Conservation (phyloP, 148 eudicot genomes). For the Chenopodium berlandieri region DNA sequence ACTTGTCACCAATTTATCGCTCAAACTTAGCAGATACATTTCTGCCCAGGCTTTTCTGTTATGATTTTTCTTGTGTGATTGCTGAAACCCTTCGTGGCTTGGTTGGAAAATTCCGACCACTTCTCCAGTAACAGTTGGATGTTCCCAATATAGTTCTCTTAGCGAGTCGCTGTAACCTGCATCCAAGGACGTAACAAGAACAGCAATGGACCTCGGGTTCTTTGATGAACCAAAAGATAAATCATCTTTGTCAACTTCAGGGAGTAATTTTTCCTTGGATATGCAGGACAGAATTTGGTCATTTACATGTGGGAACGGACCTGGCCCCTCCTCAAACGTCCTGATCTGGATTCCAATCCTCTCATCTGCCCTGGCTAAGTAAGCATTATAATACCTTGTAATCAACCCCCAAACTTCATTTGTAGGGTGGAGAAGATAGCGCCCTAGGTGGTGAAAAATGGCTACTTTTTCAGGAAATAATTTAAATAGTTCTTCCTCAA, state of each 20-base stretch:
- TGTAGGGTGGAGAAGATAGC: conserved; percentile 91
- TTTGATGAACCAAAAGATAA: conserved; percentile 21
- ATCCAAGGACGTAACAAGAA: conserved; percentile 66
- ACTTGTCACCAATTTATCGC: conserved; percentile 80
- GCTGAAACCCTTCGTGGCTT: conserved; percentile 78
- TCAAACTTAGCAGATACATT: conserved; percentile 82
- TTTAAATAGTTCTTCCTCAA: conserved; percentile 58
- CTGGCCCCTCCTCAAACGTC: conserved; percentile 57
- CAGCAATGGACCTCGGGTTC: conserved; percentile 54
- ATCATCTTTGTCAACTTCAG: conserved; percentile 43
- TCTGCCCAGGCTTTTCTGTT: conserved; percentile 91
- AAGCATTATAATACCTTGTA: conserved; percentile 70
- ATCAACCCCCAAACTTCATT: conserved; percentile 93
- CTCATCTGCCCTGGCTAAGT: conserved; percentile 79
- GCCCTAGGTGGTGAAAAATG: conserved; percentile 81
- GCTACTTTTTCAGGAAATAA: conserved; percentile 78
- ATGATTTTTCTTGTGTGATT: conserved; percentile 59
- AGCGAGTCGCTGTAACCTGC: conserved; percentile 67
- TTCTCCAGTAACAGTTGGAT: conserved; percentile 71
- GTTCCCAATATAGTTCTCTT: conserved; percentile 64
- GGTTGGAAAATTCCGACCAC: conserved; percentile 70
- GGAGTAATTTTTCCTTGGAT: conserved; percentile 64
- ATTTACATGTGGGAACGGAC: conserved; percentile 74
- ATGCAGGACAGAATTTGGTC: conserved; percentile 74
- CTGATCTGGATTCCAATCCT: conserved; percentile 80